Conservation (phyloP, 2,329 filamentous ascomycete genomes). For the Nannizziopsis arthrosporioides region DNA sequence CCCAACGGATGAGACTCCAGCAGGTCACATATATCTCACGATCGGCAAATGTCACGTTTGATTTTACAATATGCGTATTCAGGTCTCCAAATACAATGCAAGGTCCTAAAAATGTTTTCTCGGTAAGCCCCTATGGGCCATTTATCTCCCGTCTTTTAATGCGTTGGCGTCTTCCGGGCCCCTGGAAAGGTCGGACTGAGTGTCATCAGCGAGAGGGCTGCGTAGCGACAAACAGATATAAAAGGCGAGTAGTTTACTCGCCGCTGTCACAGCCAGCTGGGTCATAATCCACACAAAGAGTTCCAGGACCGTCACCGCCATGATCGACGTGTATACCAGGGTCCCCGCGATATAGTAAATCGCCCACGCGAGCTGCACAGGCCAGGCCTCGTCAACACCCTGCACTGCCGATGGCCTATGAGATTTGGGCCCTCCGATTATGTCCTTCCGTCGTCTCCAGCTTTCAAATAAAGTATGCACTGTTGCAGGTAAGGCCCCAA, state of each 20-base stretch:
- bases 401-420: conserved; percentile 16
- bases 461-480: conserved; percentile 18
- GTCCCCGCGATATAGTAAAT: conserved; percentile 26
- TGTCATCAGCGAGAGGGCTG: not conserved
- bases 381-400: conserved; percentile 22
- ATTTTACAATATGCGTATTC: too few species aligned
- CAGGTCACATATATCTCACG: too few species aligned
- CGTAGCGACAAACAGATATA: conserved; percentile 12
- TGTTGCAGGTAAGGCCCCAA: conserved; percentile 17
- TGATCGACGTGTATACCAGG: conserved; percentile 25
- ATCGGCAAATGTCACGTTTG: too few species aligned
- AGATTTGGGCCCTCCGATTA: conserved; percentile 2
- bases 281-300: conserved; percentile 23
- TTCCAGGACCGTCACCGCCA: conserved; percentile 26
- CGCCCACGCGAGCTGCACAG: conserved; percentile 24
- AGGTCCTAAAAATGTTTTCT: too few species aligned
- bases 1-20: too few species aligned
- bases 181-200: not conserved
- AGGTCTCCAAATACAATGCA: too few species aligned
- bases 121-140: not conserved
- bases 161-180: not conserved
- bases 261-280: conserved; percentile 17
- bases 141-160: not conserved
- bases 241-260: conserved; percentile 21
- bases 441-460: conserved; percentile 4